Percentiles rank a stretch among this genome's conserved stretches.
These are phyloP conservation scores for Naematelia aurantialba DNA, from an alignment of 768 basidiomycete genomes.

Conservation along the genomic window DNA sequence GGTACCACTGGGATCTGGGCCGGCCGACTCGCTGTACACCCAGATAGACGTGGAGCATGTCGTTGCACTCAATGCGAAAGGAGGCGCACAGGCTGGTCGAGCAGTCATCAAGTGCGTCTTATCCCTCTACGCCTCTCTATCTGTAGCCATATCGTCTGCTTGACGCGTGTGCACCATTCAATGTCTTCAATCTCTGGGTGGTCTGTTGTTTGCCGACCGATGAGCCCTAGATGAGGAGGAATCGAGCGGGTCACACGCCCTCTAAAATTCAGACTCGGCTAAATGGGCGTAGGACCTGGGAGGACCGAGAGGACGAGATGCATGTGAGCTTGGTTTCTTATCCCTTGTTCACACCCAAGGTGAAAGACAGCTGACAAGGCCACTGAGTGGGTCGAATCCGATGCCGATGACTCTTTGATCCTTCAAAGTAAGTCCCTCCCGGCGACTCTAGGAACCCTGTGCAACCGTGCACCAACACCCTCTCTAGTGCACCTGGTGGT, in stretches of 20 bases:
- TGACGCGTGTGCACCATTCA: too few relatives aligned
- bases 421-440: constrained; percentile 39
- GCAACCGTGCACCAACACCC: too few relatives aligned
- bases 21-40: constrained; percentile 55
- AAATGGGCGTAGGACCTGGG: constrained; percentile 55
- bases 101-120: constrained; percentile 64
- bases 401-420: constrained; percentile 79
- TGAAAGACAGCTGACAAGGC: background rate
- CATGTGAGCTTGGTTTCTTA: constrained; percentile 55
- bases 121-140: background rate
- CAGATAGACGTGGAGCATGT: constrained; percentile 78
- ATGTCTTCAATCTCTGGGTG: background rate
- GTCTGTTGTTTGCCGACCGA: too few relatives aligned
- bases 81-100: constrained; percentile 53
- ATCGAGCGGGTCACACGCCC: too few relatives aligned
- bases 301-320: constrained; percentile 66
- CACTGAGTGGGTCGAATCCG: constrained; percentile 83
- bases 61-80: constrained; percentile 66
- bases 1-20: constrained; percentile 50
- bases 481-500: too few relatives aligned
- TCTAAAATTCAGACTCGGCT: background rate
- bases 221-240: too few relatives aligned
- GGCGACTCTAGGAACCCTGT: too few relatives aligned
- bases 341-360: background rate
- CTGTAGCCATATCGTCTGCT: too few relatives aligned